A percentile compares a stretch with the other conserved stretches of the same genome.
Evolutionary conservation across 257 asterid genomes (phyloP).

Genomic region (Gentiana straminea): DNA sequence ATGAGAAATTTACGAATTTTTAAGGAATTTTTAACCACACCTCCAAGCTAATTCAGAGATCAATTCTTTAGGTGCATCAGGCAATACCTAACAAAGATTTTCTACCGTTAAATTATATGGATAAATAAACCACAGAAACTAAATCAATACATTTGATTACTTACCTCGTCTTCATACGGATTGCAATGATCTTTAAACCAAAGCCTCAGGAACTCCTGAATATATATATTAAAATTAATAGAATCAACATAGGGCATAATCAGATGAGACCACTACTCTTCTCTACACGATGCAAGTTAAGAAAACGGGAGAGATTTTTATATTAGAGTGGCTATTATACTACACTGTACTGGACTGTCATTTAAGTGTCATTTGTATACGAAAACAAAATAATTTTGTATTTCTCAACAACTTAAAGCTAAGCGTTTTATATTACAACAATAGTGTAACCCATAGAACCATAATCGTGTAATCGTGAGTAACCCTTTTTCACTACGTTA

Average conservation of each 20-base stretch:
- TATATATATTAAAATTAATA: conserved; percentile 7
- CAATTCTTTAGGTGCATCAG: conserved; percentile 88
- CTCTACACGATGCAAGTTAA: not conserved
- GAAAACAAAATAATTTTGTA: no score
- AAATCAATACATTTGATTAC: not conserved
- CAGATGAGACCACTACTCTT: not conserved
- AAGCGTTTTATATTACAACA: no score
- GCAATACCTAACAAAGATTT: conserved; percentile 48
- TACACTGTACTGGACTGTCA: no score
- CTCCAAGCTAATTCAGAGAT: conserved; percentile 91
- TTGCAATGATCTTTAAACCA: conserved; percentile 91
- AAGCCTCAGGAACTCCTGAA: conserved; percentile 87
- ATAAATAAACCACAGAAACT: not conserved
- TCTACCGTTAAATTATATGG: conserved; percentile 10
- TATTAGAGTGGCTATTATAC: no score
- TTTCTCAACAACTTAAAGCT: no score
- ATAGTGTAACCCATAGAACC: no score
- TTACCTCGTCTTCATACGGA: conserved; percentile 87
- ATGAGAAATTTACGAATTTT: no score
- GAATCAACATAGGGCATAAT: conserved; percentile 12
- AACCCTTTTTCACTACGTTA: no score
- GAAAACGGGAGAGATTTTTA: not conserved
- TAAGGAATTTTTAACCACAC: conserved; percentile 19
- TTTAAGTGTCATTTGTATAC: no score
- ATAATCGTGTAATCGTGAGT: no score